Evolutionary conservation across 2,329 filamentous ascomycete genomes (phyloP).

Genomic region (Claviceps cyperi): DNA sequence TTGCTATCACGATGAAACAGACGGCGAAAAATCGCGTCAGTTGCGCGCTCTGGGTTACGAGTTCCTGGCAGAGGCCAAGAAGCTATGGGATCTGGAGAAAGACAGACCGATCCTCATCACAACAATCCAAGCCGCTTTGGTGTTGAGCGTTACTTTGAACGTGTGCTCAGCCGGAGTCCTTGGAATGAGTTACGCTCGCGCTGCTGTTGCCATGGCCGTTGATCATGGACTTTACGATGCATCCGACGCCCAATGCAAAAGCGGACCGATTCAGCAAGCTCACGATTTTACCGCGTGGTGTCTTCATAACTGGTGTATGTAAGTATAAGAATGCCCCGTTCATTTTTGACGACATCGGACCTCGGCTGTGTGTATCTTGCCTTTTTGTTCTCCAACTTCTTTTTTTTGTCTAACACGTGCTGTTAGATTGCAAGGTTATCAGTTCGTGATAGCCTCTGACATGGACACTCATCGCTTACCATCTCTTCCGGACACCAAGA

Average conservation of each 20-base stretch:
- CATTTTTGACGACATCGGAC: no score
- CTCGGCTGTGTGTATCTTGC: no score
- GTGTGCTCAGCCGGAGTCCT: not conserved
- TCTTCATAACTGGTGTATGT: not conserved
- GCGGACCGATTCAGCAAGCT: not conserved
- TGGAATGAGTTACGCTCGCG: not conserved
- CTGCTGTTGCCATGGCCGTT: not conserved
- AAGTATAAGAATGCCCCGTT: not conserved
- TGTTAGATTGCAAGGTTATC: not conserved
- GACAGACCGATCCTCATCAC: conserved; percentile 11
- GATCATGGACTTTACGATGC: not conserved
- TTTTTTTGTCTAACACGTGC: not conserved
- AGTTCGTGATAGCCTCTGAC: not conserved
- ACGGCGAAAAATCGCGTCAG: conserved; percentile 14
- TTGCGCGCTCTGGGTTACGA: conserved; percentile 14
- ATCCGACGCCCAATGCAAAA: not conserved
- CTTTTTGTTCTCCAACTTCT: no score
- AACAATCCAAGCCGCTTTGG: conserved; percentile 16
- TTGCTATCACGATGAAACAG: not conserved
- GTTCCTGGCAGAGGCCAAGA: conserved; percentile 18
- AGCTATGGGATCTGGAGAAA: conserved; percentile 17
- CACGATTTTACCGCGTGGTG: not conserved
- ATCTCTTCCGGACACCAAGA: not conserved
- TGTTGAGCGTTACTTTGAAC: conserved; percentile 8
- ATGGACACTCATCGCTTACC: not conserved